Evolutionary conservation across 1,139 yeast species (phyloP), one percentile per base, ranked within the genome.

Genomic region (Arxiozyma heterogenica): DNA sequence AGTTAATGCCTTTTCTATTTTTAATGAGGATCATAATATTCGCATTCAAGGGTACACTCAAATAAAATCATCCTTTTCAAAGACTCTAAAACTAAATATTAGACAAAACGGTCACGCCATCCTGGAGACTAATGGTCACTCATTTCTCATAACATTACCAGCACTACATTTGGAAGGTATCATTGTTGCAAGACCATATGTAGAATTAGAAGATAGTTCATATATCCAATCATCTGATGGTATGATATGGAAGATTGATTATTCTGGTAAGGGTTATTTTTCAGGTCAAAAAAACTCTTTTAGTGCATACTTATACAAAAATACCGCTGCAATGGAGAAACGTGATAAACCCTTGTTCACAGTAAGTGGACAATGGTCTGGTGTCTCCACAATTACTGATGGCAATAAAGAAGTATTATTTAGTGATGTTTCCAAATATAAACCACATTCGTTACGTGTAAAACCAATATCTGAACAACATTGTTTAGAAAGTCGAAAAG

Each of bases 131-230:
- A 77, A 77, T 59, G 76, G 80, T 56, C 97, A 91, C 70, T 72
- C 79, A 12, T 93, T 84, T 70, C 74, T 88, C 64, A 76, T 90
- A 55, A 88, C 97, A n/a, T 77, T 91, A 62, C 98, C 98, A 15
- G 89, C 96, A n/a, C 77, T 93, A 62, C 98, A 91, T 70, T 84
- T 93, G 58, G 98, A 93, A 73, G 98, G 98, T 21, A 79, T 93
- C 57, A 73, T 91, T 57, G 83, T 86, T 59, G 97, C 96, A 5
- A 78, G 94, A 3, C 98, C 98, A 39, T 90, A 84, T 71, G 91
- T 86, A 45, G 95, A 87, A 70, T 78, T 93, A 59, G 97, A 91
- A 67, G 95, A 95, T 56, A 82, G 82, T 59, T 80, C 95, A 22
- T 82, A 75, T 66, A 88, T 93, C 64, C 95, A 87, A 71, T 77